Evolutionary conservation across 805 yeast genomes (phyloP), one percentile per base, ranked within the genome.

Genomic region (Metschnikowia gelsemii): DNA sequence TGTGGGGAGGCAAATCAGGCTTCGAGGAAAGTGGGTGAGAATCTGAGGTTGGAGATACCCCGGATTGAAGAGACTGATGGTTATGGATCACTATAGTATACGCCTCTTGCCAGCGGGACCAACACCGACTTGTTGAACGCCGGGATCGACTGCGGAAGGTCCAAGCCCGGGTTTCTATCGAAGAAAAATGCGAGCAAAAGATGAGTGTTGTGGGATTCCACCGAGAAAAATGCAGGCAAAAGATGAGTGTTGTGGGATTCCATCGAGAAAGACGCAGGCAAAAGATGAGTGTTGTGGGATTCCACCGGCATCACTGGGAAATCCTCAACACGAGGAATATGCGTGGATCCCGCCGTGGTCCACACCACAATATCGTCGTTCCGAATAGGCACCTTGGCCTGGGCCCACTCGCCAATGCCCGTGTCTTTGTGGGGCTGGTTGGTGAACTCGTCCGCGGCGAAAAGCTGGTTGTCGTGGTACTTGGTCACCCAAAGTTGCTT

Each of bases 241-340:
- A n/a, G n/a, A n/a, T n/a, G n/a, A n/a, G n/a, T n/a, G n/a, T n/a
- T n/a, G n/a, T n/a, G n/a, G n/a, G n/a, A n/a, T n/a, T n/a, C n/a
- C n/a, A n/a, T n/a, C n/a, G n/a, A n/a, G n/a, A n/a, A n/a, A n/a
- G n/a, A n/a, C n/a, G n/a, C n/a, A n/a, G n/a, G n/a, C n/a, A n/a
- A n/a, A n/a, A 85, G 72, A 43, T 77, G 72, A 52, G 84, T 80
- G 52, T 59, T 65, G 68, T 83, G 80, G 49, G 80, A 80, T 66
- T 85, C 95, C 43, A 82, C 86, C 23, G 93, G 90, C 95, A 85
- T 85, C 38, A 85, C 90, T 35, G 95, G 95, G 83, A 86, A 85
- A 63, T 85, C 91, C 67, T 85, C 95, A 26, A 82, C 80, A 57
- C 87, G 76, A 55, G 93, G 93, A 55, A 84, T 77, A 59, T 85